phyloP scores from a whole-genome alignment of 352 stramenopile genomes.

The Globisporangium ultimum region DNA sequence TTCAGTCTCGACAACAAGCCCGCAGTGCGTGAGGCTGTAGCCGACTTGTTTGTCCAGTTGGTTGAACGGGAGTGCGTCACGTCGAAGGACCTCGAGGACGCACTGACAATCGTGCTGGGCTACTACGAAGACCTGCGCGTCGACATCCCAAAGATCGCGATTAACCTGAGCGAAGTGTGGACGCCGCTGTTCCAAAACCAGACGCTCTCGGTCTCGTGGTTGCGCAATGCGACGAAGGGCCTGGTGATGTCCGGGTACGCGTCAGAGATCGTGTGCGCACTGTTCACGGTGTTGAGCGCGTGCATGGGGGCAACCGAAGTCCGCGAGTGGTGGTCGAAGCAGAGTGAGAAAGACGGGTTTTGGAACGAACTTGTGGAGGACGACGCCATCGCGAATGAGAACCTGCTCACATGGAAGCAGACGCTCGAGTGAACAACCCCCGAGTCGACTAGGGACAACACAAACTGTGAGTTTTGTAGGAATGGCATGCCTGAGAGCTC shows the following conservation, averaged over 20 bases:
- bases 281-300: constrained; percentile 34
- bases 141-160: constrained; percentile 62
- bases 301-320: constrained; percentile 31
- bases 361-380: constrained; percentile 18
- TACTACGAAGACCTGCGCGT: constrained; percentile 77
- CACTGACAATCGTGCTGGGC: constrained; percentile 48
- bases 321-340: constrained; percentile 51
- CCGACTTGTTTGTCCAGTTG: constrained; percentile 40
- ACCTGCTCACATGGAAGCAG: constrained; percentile 18
- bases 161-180: constrained; percentile 60
- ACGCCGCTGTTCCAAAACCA: constrained; percentile 55
- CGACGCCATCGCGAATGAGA: constrained; percentile 1
- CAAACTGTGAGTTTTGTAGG: neutral
- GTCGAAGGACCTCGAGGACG: constrained; percentile 47
- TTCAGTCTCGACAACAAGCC: constrained; percentile 55
- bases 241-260: constrained; percentile 34
- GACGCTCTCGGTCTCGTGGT: constrained; percentile 42
- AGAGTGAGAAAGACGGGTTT: constrained; percentile 23
- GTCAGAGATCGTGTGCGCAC: constrained; percentile 43
- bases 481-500: too few relatives aligned
- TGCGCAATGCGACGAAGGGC: constrained; percentile 19
- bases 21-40: constrained; percentile 39
- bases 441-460: neutral
- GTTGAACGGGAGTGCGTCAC: constrained; percentile 35
- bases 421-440: constrained; percentile 11